These are phyloP conservation scores for Sclerotinia borealis DNA, from an alignment of 2,329 filamentous ascomycete species.

Conservation along the genomic window DNA sequence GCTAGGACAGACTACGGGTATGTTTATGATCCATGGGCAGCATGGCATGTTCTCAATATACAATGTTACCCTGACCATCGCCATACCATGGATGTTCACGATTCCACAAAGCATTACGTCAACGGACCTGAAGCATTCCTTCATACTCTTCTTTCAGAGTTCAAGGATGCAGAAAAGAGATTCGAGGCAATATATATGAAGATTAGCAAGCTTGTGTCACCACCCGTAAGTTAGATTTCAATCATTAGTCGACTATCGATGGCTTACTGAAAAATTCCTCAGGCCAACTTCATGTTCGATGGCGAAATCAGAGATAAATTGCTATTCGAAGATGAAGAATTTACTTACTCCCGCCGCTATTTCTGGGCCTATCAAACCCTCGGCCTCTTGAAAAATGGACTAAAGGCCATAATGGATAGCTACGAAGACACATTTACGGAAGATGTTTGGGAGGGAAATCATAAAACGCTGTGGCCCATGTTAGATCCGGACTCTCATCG, in stretches of 20 bases:
- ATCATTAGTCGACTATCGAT: background rate
- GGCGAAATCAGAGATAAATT: conserved; percentile 48
- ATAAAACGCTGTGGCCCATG: conserved; percentile 51
- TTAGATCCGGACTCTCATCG: conserved; percentile 40
- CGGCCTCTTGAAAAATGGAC: conserved; percentile 52
- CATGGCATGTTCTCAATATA: conserved; percentile 54
- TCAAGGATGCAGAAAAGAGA: conserved; percentile 52
- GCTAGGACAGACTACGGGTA: conserved; percentile 44
- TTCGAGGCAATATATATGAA: conserved; percentile 50
- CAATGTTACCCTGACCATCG: conserved; percentile 56
- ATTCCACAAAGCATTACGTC: conserved; percentile 48
- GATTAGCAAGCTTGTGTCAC: conserved; percentile 54
- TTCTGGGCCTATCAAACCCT: conserved; percentile 59
- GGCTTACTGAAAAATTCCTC: background rate
- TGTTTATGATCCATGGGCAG: conserved; percentile 52
- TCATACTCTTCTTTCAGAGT: conserved; percentile 52
- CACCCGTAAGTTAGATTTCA: conserved; percentile 37
- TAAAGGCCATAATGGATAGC: conserved; percentile 51
- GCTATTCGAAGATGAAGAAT: conserved; percentile 54
- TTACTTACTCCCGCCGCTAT: conserved; percentile 50
- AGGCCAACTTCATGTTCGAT: conserved; percentile 54
- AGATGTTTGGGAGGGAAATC: conserved; percentile 51
- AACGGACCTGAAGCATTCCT: conserved; percentile 59
- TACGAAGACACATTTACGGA: conserved; percentile 53
- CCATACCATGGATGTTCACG: conserved; percentile 49